phyloP scores from a whole-genome alignment of 1,284 basidiomycete genomes.

The Cutaneotrichosporon sp. region DNA sequence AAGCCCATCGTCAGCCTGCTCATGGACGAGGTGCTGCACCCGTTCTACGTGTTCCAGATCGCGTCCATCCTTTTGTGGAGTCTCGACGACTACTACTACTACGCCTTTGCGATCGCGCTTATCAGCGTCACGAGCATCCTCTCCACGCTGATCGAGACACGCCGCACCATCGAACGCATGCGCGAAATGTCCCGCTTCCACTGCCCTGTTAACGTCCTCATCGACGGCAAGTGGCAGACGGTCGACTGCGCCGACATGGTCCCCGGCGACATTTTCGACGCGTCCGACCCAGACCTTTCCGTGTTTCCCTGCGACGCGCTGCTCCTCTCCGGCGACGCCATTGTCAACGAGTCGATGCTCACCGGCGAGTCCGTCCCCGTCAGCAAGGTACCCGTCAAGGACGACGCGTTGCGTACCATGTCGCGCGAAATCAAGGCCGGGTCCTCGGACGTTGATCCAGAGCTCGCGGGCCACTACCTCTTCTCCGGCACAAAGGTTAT shows the following conservation, averaged over 20 bases:
- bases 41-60: constrained; percentile 98
- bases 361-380: constrained; percentile 72
- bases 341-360: constrained; percentile 77
- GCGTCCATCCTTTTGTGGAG: constrained; percentile 93
- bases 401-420: constrained; percentile 66
- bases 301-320: constrained; percentile 79
- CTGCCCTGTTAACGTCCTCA: constrained; percentile 69
- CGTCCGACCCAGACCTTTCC: constrained; percentile 68
- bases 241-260: constrained; percentile 76
- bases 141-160: constrained; percentile 88
- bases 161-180: constrained; percentile 90
- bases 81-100: constrained; percentile 92
- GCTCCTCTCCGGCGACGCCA: constrained; percentile 53
- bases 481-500: constrained; percentile 91
- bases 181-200: constrained; percentile 91
- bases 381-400: constrained; percentile 60
- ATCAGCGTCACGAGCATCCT: constrained; percentile 83
- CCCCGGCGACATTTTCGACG: constrained; percentile 88
- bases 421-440: constrained; percentile 57
- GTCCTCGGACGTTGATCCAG: constrained; percentile 59
- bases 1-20: constrained; percentile 78
- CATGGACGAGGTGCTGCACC: constrained; percentile 90
- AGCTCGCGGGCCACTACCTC: constrained; percentile 78
- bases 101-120: constrained; percentile 92
- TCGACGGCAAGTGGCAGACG: constrained; percentile 67